Evolutionary conservation across 176 grass and related monocot genomes (phyloP).

Genomic region (Carex pumila): DNA sequence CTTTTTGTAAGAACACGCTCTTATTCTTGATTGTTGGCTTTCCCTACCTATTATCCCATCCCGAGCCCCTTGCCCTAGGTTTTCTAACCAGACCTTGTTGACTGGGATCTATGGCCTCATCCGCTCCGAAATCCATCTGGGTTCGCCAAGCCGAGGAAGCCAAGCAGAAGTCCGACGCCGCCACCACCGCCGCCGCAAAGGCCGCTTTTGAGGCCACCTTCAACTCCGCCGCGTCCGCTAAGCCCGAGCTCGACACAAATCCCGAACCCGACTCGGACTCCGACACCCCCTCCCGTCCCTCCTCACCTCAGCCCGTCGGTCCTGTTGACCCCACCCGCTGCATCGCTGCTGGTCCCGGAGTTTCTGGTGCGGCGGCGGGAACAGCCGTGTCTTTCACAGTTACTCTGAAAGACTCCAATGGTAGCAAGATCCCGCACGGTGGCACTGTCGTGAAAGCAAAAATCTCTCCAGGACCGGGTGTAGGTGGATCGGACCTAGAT

Average conservation of each 20-base stretch:
- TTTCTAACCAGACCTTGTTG: conserved; percentile 20
- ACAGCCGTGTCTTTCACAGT: conserved; percentile 52
- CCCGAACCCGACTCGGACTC: conserved; percentile 18
- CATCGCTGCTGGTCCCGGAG: conserved; percentile 55
- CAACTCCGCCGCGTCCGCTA: conserved; percentile 37
- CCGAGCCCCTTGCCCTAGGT: neutral
- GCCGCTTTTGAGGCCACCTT: conserved; percentile 97
- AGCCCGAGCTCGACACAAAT: neutral
- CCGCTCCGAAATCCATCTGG: conserved; percentile 73
- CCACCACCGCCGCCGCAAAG: conserved; percentile 71
- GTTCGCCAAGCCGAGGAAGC: conserved; percentile 91
- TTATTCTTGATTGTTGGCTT: neutral
- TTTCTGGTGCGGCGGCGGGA: conserved; percentile 50
- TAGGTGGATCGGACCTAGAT: conserved; percentile 57
- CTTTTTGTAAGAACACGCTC: neutral
- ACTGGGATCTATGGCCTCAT: neutral
- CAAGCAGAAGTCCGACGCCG: conserved; percentile 92
- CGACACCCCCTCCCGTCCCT: conserved; percentile 9
- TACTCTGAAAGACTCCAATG: conserved; percentile 54
- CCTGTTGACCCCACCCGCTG: conserved; percentile 63
- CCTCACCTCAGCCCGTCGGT: conserved; percentile 28
- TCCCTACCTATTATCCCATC: neutral
- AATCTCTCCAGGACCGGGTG: conserved; percentile 49
- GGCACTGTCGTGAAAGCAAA: conserved; percentile 46
- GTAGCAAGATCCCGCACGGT: conserved; percentile 39